Base-by-base conservation (phyloP, 441 rosid genomes). In the Hypseocharis bilobata region DNA sequence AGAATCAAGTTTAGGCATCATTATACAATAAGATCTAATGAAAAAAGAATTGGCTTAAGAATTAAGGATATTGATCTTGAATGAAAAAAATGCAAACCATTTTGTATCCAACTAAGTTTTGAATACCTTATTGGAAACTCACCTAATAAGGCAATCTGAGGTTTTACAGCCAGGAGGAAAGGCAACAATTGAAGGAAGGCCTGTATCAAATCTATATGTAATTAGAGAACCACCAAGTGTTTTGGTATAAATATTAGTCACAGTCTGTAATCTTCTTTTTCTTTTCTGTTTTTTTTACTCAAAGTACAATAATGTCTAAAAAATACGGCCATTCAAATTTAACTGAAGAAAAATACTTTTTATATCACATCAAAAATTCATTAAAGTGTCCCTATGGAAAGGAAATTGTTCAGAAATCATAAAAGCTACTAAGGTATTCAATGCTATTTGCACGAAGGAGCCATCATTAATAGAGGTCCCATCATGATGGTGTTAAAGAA, bases 101-200 rank as follows among this genome's bases (percentile, higher is more conserved):
- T 57, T 34, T 42, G 54, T 49, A 13, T 26, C 8, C 23, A 2
- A 14, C 6, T 55, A 23, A 6, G 19, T 70, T 61, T 40, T 22
- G 1, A 61, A 29, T 40, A 65, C 51, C 47, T 23, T 40, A 62
- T 14, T 49, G 52, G 57, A 70, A 72, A 76, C 85, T 78, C 77
- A 89, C 99, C 99, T 87, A 26, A 76, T 27, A 58, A 88, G 82
- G 75, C 99, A 93, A 58, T 77, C 78, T 64, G 78, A 73, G 57
- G 77, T 78, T 87, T 78, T 83, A 81, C 99, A 93, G 60, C 86
- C 82, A 6, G 83, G 70, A 38, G 97, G 93, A 75, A 88, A 82
- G 71, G 94, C 86, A 77, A 87, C 67, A 69, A 91, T 61, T 45
- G 89, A 84, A 69, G 99, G 97, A 76, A 93, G 77, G 74, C 97